Evolutionary conservation across 768 basidiomycete species (phyloP).

Genomic region (Pulveroboletus frians): DNA sequence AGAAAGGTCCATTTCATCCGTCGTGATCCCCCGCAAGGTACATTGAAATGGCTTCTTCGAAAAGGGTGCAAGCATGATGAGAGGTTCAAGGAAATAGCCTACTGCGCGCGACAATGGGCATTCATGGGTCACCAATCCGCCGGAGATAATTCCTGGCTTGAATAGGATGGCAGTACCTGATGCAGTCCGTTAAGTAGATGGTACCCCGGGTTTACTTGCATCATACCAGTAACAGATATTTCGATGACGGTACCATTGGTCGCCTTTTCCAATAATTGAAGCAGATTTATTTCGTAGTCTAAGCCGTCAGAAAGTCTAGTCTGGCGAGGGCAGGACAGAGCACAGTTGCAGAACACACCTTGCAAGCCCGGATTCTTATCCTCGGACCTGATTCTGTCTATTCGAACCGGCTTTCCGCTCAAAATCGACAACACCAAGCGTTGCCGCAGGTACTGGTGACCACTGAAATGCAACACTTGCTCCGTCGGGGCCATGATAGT

Average conservation of each 20-base stretch:
- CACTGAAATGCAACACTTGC: conserved; percentile 56
- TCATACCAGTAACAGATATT: conserved; percentile 88
- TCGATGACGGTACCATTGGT: conserved; percentile 95
- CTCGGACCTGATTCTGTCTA: conserved; percentile 83
- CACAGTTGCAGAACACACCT: conserved; percentile 43
- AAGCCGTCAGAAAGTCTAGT: neutral
- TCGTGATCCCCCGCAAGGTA: conserved; percentile 85
- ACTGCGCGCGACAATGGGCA: conserved; percentile 85
- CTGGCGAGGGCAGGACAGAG: neutral
- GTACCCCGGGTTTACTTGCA: neutral
- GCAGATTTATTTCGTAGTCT: conserved; percentile 92
- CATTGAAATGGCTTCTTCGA: conserved; percentile 81
- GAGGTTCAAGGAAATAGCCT: conserved; percentile 90
- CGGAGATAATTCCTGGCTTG: conserved; percentile 87
- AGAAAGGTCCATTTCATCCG: conserved; percentile 88
- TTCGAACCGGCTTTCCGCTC: conserved; percentile 77
- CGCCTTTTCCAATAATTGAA: conserved; percentile 82
- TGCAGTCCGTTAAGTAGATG: conserved; percentile 1
- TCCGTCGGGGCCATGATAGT: conserved; percentile 36
- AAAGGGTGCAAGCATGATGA: conserved; percentile 89
- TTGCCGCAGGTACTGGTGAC: conserved; percentile 78
- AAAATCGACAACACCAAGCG: conserved; percentile 86
- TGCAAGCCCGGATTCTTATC: conserved; percentile 95
- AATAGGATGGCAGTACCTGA: conserved; percentile 86
- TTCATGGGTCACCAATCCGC: conserved; percentile 77